Evolutionary conservation across 495 filamentous ascomycete species (phyloP).

Genomic region (Neurospora sp.): DNA sequence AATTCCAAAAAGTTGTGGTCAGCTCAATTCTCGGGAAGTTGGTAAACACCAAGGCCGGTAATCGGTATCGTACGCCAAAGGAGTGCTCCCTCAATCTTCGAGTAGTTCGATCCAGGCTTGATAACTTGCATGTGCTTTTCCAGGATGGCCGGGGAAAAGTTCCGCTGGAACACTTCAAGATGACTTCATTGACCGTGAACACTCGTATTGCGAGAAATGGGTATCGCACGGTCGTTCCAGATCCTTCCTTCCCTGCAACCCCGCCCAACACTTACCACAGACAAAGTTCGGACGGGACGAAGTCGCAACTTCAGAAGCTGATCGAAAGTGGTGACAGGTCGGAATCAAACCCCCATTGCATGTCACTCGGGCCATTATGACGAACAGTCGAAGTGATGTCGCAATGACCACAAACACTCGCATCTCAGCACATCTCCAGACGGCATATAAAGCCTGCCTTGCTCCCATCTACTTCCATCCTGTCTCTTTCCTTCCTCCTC

Average conservation of each 20-base stretch:
- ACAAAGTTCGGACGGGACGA: not conserved
- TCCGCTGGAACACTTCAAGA: not conserved
- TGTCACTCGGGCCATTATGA: not conserved
- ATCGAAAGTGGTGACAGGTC: too few relatives aligned
- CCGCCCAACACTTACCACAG: not conserved
- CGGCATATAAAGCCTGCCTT: not conserved
- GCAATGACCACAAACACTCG: not conserved
- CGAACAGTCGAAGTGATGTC: not conserved
- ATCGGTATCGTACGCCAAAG: too few relatives aligned
- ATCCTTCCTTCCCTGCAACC: not conserved
- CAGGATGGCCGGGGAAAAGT: not conserved
- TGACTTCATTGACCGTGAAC: not conserved
- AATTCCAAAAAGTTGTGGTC: too few relatives aligned
- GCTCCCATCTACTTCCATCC: not conserved
- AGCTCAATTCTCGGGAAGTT: too few relatives aligned
- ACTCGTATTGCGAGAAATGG: not conserved
- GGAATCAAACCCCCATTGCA: not conserved
- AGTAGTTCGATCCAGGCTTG: not conserved
- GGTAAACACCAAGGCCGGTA: too few relatives aligned
- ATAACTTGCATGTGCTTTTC: not conserved
- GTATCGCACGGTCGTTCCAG: not conserved
- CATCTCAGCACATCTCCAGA: not conserved
- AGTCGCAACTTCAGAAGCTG: not conserved
- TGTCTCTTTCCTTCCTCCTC: not conserved
- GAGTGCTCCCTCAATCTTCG: too few relatives aligned